A percentile compares a stretch with the other conserved stretches of the same genome.
phyloP scores from a whole-genome alignment of 345 rosid genomes.

The Gossypium australe region DNA sequence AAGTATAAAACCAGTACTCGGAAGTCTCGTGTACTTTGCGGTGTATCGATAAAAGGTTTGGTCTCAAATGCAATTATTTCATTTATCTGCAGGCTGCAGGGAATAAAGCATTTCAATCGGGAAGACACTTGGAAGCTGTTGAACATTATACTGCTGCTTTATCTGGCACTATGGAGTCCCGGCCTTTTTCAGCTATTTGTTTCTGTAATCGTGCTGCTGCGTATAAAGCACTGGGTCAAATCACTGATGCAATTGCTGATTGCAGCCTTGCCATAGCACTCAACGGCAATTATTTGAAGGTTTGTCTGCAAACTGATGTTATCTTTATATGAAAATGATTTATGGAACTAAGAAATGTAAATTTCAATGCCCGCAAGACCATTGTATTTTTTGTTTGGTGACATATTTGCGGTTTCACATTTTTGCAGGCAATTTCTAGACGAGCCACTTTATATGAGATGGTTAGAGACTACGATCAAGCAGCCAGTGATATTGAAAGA shows the following conservation, averaged over 20 bases:
- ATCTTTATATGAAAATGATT: background rate
- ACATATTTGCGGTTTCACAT: slow-evolving; percentile 7
- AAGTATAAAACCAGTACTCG: background rate
- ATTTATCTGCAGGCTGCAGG: slow-evolving; percentile 60
- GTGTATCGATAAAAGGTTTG: background rate
- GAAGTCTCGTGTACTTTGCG: background rate
- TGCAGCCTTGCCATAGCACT: slow-evolving; percentile 97
- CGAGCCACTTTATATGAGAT: slow-evolving; percentile 75
- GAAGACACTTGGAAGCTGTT: slow-evolving; percentile 81
- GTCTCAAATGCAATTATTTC: background rate
- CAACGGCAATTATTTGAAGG: slow-evolving; percentile 82
- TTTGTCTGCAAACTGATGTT: slow-evolving; percentile 21
- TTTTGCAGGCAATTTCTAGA: slow-evolving; percentile 78
- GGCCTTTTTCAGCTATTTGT: slow-evolving; percentile 89
- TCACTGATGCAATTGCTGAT: slow-evolving; percentile 87
- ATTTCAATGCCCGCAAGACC: background rate
- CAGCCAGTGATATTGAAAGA: slow-evolving; percentile 72
- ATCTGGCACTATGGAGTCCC: slow-evolving; percentile 71
- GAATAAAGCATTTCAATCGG: slow-evolving; percentile 88
- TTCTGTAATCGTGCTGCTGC: slow-evolving; percentile 98
- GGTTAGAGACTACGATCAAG: slow-evolving; percentile 87
- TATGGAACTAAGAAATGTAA: background rate
- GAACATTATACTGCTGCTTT: slow-evolving; percentile 85
- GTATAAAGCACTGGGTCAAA: slow-evolving; percentile 71
- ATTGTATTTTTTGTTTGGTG: background rate